Evolutionary conservation across 371 early-diverging fungal genomes (phyloP), one percentile per base, ranked within the genome.

Genomic region (Mucor circinelloides): DNA sequence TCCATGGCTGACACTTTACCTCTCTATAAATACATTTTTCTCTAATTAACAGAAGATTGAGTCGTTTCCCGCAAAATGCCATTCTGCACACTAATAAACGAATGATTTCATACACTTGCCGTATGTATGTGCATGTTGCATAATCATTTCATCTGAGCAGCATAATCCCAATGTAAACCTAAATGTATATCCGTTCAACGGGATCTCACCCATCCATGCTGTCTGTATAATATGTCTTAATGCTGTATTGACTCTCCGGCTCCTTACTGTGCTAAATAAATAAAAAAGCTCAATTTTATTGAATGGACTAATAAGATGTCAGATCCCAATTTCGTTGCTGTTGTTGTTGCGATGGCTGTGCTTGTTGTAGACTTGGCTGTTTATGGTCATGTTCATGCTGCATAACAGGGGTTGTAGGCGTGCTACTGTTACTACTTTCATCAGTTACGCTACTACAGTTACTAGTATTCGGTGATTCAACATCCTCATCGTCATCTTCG

Each of bases 391-490:
- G 52, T 27, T 27, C 27, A 28, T 63, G 28, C 10, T 63, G 63
- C 63, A 63, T 52, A n/a, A 63, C 63, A 28, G 67, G 67, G 9
- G 67, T 67, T 2, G 61, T 42, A 23, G 67, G 67, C 19, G 52
- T 30, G 27, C 40, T 52, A 8, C 46, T 50, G 21, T 8, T 63
- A 13, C 36, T 52, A 60, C 46, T 66, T 64, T 44, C 54, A 31
- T 46, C 13, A 31, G 42, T n/a, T 42, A 38, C 8, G 19, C 46
- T 46, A 21, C 27, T 52, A 32, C 40, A 40, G 40, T 40, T 40
- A 17, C 19, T 56, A 56, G 17, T 6, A 17, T 32, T 32, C 56
- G 30, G 56, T 56, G 56, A 28, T 56, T 56, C 56, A 56, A 31
- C 55, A 28, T 23, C 28, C 17, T 25, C 28, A 30, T 30, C 55